A percentile compares a stretch with the other conserved stretches of the same genome.
Conservation (phyloP, 345 rosid species). For the Bretschneidera sinensis region DNA sequence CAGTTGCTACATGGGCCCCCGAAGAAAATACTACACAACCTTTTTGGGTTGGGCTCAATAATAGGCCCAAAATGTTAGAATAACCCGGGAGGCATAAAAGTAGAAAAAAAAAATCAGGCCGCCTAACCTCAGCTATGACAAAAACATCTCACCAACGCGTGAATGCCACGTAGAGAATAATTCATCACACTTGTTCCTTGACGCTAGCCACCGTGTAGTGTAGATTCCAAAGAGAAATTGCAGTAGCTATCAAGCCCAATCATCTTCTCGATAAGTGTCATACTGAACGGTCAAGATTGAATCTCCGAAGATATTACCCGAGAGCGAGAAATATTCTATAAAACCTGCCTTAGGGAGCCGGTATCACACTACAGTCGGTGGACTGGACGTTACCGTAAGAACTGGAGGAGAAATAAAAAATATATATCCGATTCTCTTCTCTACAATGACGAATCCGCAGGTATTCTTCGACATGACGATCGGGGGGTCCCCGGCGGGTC, state of each 20-base stretch:
- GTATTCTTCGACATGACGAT: slow-evolving; percentile 48
- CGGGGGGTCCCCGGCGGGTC: slow-evolving; percentile 33
- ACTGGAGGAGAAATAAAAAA: not conserved
- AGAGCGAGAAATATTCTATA: not conserved
- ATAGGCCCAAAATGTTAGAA: no score
- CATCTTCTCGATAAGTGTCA: not conserved
- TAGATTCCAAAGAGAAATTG: not conserved
- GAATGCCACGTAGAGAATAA: not conserved
- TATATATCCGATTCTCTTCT: slow-evolving; percentile 1
- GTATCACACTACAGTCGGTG: not conserved
- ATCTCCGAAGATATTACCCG: not conserved
- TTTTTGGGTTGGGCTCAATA: no score
- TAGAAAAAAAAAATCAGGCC: not conserved
- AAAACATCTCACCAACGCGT: no score
- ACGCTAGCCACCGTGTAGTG: no score
- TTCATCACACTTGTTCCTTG: no score
- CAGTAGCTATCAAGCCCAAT: not conserved
- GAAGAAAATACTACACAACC: no score
- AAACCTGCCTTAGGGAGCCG: not conserved
- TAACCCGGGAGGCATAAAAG: no score
- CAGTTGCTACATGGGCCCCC: not conserved
- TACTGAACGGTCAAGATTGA: not conserved
- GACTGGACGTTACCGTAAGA: no score
- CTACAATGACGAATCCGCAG: slow-evolving; percentile 34
- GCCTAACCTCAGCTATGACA: no score